Evolutionary conservation across 148 eudicot genomes (phyloP).

Genomic region (Cornus florida): DNA sequence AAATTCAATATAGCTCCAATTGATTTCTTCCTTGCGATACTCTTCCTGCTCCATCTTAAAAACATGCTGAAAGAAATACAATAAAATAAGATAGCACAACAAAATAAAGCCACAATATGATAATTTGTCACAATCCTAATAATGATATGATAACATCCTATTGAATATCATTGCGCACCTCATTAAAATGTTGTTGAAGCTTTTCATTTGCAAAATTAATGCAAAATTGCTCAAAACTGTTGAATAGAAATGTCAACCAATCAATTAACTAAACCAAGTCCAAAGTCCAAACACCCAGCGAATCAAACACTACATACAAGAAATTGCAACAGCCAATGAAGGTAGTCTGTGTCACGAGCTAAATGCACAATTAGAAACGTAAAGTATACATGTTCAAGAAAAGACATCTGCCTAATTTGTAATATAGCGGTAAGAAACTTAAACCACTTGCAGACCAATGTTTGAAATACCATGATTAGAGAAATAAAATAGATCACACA

Average conservation of each 20-base stretch:
- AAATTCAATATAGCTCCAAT: conserved; percentile 98
- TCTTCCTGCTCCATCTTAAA: conserved; percentile 99
- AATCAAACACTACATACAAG: not conserved
- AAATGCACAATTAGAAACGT: not conserved
- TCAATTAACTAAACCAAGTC: not conserved
- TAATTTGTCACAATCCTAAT: not conserved
- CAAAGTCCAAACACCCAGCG: conserved; percentile 4
- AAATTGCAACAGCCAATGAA: not conserved
- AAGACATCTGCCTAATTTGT: not conserved
- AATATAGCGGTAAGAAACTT: not conserved
- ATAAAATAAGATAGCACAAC: conserved; percentile 14
- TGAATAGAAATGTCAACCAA: conserved; percentile 17
- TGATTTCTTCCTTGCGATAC: conserved; percentile 83
- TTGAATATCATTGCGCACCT: conserved; percentile 45
- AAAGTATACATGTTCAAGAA: not conserved
- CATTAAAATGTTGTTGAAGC: conserved; percentile 99
- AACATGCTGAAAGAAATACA: conserved; percentile 67
- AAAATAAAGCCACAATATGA: not conserved
- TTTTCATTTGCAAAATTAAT: conserved; percentile 98
- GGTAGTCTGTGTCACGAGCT: not conserved
- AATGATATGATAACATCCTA: not conserved
- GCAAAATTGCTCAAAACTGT: conserved; percentile 99
- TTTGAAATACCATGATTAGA: not conserved
- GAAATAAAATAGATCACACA: not conserved
- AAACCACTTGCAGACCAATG: not conserved